A percentile compares a stretch with the other conserved stretches of the same genome.
Conservation (phyloP, 148 eudicot species). For the Beta vulgaris region DNA sequence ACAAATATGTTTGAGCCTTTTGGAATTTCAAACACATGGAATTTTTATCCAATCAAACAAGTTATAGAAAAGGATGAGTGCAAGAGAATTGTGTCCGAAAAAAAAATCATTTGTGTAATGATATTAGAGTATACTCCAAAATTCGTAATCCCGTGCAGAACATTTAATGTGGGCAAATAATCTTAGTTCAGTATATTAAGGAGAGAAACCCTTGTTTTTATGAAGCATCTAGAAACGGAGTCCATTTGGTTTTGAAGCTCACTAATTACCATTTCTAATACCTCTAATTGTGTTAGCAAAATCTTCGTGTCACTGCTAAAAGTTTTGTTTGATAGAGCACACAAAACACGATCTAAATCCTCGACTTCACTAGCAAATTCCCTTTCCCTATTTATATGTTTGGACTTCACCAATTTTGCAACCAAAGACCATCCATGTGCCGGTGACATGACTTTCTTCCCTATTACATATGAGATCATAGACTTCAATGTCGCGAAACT, state of each 20-base stretch:
- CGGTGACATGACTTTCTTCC: constrained; percentile 21
- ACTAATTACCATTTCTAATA: constrained; percentile 21
- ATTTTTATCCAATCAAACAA: too few relatives aligned
- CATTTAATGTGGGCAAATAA: not conserved
- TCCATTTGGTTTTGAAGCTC: constrained; percentile 28
- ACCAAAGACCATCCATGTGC: constrained; percentile 35
- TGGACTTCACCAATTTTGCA: constrained; percentile 29
- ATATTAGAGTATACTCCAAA: not conserved
- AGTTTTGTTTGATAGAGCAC: not conserved
- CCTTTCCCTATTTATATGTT: not conserved
- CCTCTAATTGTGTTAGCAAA: constrained; percentile 25
- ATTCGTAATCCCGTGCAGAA: constrained; percentile 1
- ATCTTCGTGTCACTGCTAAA: not conserved
- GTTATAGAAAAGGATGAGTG: too few relatives aligned
- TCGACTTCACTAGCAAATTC: constrained; percentile 21
- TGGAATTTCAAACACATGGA: too few relatives aligned
- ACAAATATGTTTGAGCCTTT: too few relatives aligned
- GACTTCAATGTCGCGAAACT: constrained; percentile 31
- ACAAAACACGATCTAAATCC: constrained; percentile 24
- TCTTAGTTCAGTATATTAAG: constrained; percentile 35
- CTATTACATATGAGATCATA: constrained; percentile 21
- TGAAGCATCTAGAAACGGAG: constrained; percentile 26
- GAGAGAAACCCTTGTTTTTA: constrained; percentile 40
- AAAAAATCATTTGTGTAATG: too few relatives aligned
- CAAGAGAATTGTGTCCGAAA: too few relatives aligned